Percentiles rank a stretch among this genome's conserved stretches.
Conservation (phyloP, 805 yeast genomes). For the Lachancea waltii region DNA sequence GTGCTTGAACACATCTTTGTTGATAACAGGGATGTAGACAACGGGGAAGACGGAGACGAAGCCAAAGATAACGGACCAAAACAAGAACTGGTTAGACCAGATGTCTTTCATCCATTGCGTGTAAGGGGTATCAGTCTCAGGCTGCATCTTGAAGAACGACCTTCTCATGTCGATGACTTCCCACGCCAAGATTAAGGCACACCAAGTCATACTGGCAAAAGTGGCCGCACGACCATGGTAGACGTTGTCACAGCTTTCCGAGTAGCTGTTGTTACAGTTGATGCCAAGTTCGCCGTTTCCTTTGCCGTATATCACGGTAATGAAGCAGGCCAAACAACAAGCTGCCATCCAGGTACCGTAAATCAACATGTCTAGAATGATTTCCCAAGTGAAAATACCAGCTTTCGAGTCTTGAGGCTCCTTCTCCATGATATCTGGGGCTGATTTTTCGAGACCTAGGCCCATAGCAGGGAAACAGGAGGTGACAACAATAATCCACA, state of each 20-base stretch:
- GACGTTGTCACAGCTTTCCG: constrained; percentile 50
- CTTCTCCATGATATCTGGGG: constrained; percentile 86
- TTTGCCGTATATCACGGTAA: constrained; percentile 57
- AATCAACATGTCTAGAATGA: constrained; percentile 60
- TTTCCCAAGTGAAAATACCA: constrained; percentile 66
- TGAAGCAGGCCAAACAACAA: constrained; percentile 61
- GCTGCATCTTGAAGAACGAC: constrained; percentile 66
- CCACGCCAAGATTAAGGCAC: constrained; percentile 77
- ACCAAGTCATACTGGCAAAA: constrained; percentile 81
- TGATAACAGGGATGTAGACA: constrained; percentile 83
- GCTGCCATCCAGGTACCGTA: constrained; percentile 73
- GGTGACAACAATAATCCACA: constrained; percentile 95
- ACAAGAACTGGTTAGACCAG: constrained; percentile 68
- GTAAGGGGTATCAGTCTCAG: constrained; percentile 53
- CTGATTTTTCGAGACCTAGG: constrained; percentile 93
- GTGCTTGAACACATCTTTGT: constrained; percentile 68
- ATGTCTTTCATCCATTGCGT: constrained; percentile 57
- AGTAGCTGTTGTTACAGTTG: constrained; percentile 50
- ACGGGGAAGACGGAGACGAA: constrained; percentile 71
- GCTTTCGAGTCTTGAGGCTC: constrained; percentile 89
- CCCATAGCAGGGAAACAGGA: constrained; percentile 99
- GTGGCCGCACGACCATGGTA: constrained; percentile 72
- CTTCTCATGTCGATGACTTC: constrained; percentile 68
- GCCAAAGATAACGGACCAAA: constrained; percentile 75
- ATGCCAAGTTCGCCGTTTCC: constrained; percentile 61